Evolutionary conservation across 345 rosid genomes (phyloP).

Genomic region (Acer saccharum): DNA sequence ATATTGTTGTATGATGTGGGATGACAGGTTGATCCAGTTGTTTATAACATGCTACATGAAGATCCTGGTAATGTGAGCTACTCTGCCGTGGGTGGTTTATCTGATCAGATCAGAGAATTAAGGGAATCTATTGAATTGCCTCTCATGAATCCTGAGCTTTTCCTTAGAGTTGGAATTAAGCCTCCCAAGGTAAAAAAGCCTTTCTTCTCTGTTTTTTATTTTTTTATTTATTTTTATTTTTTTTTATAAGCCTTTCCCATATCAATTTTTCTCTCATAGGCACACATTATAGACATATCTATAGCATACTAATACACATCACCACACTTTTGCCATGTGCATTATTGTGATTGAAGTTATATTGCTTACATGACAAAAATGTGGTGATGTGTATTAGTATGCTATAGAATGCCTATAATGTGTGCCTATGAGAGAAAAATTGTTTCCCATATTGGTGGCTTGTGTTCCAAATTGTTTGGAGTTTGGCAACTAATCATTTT

Average conservation of each 20-base stretch:
- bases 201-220: neutral
- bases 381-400: too few species aligned
- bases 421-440: too few species aligned
- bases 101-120: conserved; percentile 90
- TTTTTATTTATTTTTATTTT: neutral
- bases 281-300: too few species aligned
- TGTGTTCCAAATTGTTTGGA: neutral
- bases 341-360: too few species aligned
- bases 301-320: too few species aligned
- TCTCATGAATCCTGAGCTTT: conserved; percentile 90
- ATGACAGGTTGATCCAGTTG: conserved; percentile 84
- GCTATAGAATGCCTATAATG: too few species aligned
- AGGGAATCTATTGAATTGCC: conserved; percentile 95
- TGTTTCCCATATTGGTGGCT: neutral
- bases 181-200: conserved; percentile 73
- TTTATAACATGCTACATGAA: conserved; percentile 91
- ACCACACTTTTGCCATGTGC: too few species aligned
- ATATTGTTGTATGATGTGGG: conserved; percentile 17
- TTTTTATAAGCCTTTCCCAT: neutral
- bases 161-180: conserved; percentile 83
- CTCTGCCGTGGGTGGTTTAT: conserved; percentile 89
- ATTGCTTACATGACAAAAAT: too few species aligned
- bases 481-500: conserved; percentile 5
- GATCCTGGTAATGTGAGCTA: conserved; percentile 91
- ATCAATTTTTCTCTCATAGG: too few species aligned